Evolutionary conservation across 2,329 filamentous ascomycete genomes (phyloP).

Genomic region (Immersiporthe knoxdaviesiana): DNA sequence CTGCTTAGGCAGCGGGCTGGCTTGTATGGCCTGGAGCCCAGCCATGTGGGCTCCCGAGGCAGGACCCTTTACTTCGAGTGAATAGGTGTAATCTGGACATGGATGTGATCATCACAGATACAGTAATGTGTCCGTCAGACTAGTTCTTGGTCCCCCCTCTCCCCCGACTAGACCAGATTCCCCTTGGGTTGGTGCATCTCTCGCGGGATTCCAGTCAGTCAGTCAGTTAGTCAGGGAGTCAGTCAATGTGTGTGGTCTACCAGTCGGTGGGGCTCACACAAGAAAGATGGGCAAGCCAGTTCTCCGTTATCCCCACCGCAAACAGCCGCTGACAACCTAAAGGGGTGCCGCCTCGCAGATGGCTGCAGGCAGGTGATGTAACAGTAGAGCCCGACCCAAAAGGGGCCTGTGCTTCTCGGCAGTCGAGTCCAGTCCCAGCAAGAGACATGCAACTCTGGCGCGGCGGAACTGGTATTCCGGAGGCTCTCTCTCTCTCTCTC

Average conservation of each 20-base stretch:
- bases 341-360: neutral
- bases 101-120: neutral
- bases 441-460: conserved; percentile 7
- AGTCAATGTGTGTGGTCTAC: neutral
- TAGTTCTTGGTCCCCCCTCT: neutral
- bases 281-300: conserved; percentile 14
- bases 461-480: conserved; percentile 12
- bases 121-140: conserved; percentile 3
- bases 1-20: conserved; percentile 16
- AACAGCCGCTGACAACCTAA: conserved; percentile 8
- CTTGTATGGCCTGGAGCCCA: neutral
- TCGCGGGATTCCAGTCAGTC: neutral
- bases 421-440: neutral
- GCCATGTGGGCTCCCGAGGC: neutral
- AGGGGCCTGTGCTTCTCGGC: neutral
- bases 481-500: conserved; percentile 6
- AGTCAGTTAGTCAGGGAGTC: conserved; percentile 1
- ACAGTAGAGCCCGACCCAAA: neutral
- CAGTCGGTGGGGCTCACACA: neutral
- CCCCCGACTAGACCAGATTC: neutral
- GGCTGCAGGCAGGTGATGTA: neutral
- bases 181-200: neutral
- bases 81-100: neutral
- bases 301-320: neutral
- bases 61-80: neutral